A percentile compares a stretch with the other conserved stretches of the same genome.
Conservation (phyloP, 2,329 filamentous ascomycete species). For the Fusarium sp. region DNA sequence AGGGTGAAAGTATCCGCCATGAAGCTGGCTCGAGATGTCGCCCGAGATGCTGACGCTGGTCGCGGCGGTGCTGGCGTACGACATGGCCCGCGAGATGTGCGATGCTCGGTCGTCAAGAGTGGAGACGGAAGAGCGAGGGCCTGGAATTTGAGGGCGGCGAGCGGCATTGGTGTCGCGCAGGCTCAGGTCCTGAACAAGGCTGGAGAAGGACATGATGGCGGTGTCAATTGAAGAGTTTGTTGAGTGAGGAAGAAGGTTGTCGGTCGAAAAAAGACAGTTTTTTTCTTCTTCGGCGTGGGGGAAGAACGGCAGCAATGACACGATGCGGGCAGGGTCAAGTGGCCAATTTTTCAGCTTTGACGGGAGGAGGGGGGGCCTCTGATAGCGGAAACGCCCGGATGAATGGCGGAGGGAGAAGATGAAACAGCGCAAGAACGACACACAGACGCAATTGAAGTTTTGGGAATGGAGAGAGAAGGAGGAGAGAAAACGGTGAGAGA, state of each 20-base stretch:
- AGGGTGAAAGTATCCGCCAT: slow-evolving; percentile 85
- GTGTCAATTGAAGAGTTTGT: slow-evolving; percentile 18
- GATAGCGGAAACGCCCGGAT: slow-evolving; percentile 38
- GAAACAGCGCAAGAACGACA: slow-evolving; percentile 4
- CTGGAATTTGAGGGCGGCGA: slow-evolving; percentile 57
- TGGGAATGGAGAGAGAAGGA: background rate
- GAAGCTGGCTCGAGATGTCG: slow-evolving; percentile 85
- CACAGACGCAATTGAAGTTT: slow-evolving; percentile 10
- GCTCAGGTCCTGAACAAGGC: slow-evolving; percentile 73
- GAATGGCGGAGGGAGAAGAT: slow-evolving; percentile 9
- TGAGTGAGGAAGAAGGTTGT: slow-evolving; percentile 7
- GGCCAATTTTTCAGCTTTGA: slow-evolving; percentile 37
- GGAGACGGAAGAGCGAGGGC: slow-evolving; percentile 61
- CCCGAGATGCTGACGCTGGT: slow-evolving; percentile 77
- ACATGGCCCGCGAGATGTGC: slow-evolving; percentile 72
- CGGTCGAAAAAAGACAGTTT: slow-evolving; percentile 9
- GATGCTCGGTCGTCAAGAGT: slow-evolving; percentile 71
- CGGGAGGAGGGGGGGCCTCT: slow-evolving; percentile 21
- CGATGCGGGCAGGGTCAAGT: slow-evolving; percentile 28
- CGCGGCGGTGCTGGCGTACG: slow-evolving; percentile 74
- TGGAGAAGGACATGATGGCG: slow-evolving; percentile 73
- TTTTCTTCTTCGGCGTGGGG: slow-evolving; percentile 5
- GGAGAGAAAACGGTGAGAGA: background rate
- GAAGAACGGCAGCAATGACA: slow-evolving; percentile 15
- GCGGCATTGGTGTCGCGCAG: slow-evolving; percentile 65